A percentile compares a stretch with the other conserved stretches of the same genome.
These are phyloP conservation scores for Saccharomycopsis sp. DNA, from an alignment of 805 yeast genomes.

Conservation along the genomic window DNA sequence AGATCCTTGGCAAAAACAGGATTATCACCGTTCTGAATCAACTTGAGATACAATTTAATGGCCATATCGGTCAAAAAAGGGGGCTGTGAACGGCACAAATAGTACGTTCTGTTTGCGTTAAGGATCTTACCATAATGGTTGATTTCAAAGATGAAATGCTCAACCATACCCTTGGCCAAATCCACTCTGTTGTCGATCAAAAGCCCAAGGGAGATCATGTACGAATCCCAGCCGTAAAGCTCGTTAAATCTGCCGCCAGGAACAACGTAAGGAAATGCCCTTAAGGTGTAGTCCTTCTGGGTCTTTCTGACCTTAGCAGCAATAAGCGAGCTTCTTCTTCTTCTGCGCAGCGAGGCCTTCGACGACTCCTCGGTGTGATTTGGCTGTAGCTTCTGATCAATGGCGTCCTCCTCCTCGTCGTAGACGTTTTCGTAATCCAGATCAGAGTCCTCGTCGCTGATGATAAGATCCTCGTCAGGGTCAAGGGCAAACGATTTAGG, in stretches of 20 bases:
- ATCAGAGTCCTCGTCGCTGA: background rate
- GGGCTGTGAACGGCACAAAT: slow-evolving; percentile 89
- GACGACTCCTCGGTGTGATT: too few species aligned
- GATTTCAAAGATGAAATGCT: slow-evolving; percentile 86
- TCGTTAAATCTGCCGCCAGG: slow-evolving; percentile 98
- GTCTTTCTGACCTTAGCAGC: too few species aligned
- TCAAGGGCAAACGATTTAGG: slow-evolving; percentile 47
- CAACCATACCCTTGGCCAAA: slow-evolving; percentile 84
- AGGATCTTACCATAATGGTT: slow-evolving; percentile 85
- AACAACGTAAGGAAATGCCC: slow-evolving; percentile 81
- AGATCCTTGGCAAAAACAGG: slow-evolving; percentile 51
- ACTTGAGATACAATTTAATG: slow-evolving; percentile 53
- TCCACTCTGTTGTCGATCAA: slow-evolving; percentile 58
- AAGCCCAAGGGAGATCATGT: slow-evolving; percentile 83
- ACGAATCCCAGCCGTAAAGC: slow-evolving; percentile 97
- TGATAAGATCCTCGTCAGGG: slow-evolving; percentile 19
- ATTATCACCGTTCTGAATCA: slow-evolving; percentile 37
- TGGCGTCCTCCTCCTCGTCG: slow-evolving; percentile 1
- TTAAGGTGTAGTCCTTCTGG: slow-evolving; percentile 32
- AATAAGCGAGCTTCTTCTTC: background rate
- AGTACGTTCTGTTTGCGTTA: slow-evolving; percentile 91
- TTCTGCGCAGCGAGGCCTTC: background rate
- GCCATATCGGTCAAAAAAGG: slow-evolving; percentile 96
- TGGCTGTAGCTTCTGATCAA: background rate
- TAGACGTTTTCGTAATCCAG: too few species aligned